Base-by-base conservation (phyloP, 345 rosid species). In the Euphorbia pulcherrima region DNA sequence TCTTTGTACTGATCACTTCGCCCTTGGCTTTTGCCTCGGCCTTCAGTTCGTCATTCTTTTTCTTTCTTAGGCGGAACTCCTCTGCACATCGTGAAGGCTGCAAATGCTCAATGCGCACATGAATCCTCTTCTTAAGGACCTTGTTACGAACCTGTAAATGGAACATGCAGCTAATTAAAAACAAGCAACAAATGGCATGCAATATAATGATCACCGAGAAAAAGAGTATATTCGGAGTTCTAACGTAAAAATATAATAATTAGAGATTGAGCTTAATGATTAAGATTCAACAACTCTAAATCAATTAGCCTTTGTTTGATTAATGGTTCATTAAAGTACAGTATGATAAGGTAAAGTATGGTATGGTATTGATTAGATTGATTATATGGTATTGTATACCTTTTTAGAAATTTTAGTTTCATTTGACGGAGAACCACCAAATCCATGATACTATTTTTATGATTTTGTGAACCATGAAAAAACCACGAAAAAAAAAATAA, bases 1-100 rank as follows among this genome's bases (percentile, higher is more conserved):
- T 81, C 83, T 88, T 88, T 23, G 92, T 88, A 78, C 92, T 81
- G 59, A 88, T 85, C 37, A 74, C 77, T 77, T 75, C 86, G 28
- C 90, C 90, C 60, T 59, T 79, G 0, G 85, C 87, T 78, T 88
- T 90, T 0, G 97, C 97, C 72, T 78, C 87, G 3, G 92, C 88
- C 81, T 88, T 88, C 37, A 85, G 79, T 44, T 73, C 72, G 56
- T 88, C 92, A 6, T 88, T 88, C 82, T 81, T 81, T 61, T 74
- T 66, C 78, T 79, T 85, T 82, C 92, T 85, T 12, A 81, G 74
- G 33, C 66, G 68, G 72, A 88, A 72, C n/a, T 88, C 90, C 81
- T 88, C 92, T 0, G 79, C 51, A 69, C 92, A 88, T 75, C 90
- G 84, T 8, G 92, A 88, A 5, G 85, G 88, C 52, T 77, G 87